A percentile compares a stretch with the other conserved stretches of the same genome.
Evolutionary conservation across 345 rosid genomes (phyloP).

Genomic region (Combretum micranthum): DNA sequence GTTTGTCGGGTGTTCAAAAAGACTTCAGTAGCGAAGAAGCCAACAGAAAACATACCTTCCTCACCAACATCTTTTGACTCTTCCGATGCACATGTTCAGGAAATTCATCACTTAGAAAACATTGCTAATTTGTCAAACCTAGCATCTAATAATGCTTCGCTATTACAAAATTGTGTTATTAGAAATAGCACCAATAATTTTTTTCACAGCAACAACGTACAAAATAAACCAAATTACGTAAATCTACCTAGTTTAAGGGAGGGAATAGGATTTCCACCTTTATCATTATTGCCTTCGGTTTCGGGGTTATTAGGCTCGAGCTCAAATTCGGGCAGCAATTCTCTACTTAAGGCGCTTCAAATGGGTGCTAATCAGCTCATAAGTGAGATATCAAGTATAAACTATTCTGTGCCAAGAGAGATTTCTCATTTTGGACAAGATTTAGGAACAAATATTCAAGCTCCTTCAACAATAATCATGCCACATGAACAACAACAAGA

Average conservation of each 20-base stretch:
- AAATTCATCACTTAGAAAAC: neutral
- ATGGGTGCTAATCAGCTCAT: neutral
- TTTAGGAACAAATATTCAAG: too few species aligned
- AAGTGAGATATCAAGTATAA: neutral
- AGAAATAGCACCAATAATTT: too few species aligned
- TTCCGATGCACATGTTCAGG: neutral
- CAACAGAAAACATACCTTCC: neutral
- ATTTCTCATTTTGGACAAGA: too few species aligned
- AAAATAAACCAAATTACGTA: neutral
- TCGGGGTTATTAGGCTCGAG: neutral
- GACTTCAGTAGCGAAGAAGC: neutral
- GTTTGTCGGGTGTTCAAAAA: constrained; percentile 8
- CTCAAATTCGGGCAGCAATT: neutral
- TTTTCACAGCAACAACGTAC: too few species aligned
- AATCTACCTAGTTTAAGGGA: neutral
- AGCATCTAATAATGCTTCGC: too few species aligned
- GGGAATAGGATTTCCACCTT: neutral
- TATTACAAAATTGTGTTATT: too few species aligned
- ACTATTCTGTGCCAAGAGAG: too few species aligned
- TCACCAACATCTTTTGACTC: constrained; percentile 1
- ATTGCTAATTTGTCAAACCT: neutral
- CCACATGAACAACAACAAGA: too few species aligned
- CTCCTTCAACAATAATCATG: too few species aligned
- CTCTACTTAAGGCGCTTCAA: constrained; percentile 7
- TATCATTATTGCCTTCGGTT: neutral